Evolutionary conservation across 805 yeast genomes (phyloP).

Genomic region (Lipomyces sp.): DNA sequence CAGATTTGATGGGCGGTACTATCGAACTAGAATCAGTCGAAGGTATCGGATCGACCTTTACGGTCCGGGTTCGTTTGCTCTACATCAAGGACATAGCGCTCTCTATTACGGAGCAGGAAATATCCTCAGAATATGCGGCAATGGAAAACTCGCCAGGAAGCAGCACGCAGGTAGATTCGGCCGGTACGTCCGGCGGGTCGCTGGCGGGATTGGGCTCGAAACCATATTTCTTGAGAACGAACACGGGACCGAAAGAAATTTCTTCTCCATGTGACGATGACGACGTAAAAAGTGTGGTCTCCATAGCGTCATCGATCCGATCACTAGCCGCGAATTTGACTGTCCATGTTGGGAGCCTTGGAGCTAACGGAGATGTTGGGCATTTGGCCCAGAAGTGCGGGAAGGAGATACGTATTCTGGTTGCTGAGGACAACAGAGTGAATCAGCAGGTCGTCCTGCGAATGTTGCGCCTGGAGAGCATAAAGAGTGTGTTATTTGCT

Average conservation of each 20-base stretch:
- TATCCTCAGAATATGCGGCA: background rate
- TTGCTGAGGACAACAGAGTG: constrained; percentile 92
- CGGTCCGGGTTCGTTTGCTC: constrained; percentile 51
- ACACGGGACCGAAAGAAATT: background rate
- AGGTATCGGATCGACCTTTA: constrained; percentile 85
- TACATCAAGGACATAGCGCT: constrained; percentile 59
- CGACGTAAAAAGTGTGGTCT: constrained; percentile 20
- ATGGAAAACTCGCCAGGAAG: background rate
- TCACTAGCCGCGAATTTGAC: constrained; percentile 20
- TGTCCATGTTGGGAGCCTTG: background rate
- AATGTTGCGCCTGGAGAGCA: constrained; percentile 85
- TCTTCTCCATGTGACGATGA: constrained; percentile 12
- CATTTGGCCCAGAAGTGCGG: background rate
- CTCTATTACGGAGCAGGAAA: constrained; percentile 18
- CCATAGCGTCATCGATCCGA: constrained; percentile 19
- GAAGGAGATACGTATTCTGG: constrained; percentile 57
- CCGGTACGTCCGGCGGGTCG: constrained; percentile 10
- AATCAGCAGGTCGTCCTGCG: constrained; percentile 92
- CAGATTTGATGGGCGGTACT: constrained; percentile 87
- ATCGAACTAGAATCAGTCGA: constrained; percentile 72
- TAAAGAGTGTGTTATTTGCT: constrained; percentile 72
- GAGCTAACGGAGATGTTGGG: background rate
- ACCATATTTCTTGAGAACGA: constrained; percentile 25
- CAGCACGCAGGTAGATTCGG: constrained; percentile 5
- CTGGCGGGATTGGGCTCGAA: constrained; percentile 29